Conservation (phyloP, 1,284 basidiomycete species). For the Sporisorium graminicola region DNA sequence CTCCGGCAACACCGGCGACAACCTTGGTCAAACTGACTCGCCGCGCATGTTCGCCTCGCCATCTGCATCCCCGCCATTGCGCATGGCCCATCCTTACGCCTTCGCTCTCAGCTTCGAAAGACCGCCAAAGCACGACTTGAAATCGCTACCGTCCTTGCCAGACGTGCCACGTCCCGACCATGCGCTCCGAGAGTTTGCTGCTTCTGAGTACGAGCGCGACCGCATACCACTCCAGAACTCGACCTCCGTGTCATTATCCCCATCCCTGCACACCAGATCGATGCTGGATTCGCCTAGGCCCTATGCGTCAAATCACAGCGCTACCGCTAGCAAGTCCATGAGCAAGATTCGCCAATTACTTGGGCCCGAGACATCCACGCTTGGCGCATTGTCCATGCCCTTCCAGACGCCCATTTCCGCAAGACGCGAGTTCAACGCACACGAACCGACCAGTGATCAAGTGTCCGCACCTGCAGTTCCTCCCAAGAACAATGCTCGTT, state of each 20-base stretch:
- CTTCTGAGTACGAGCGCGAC: background rate
- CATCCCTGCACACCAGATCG: background rate
- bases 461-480: constrained; percentile 15
- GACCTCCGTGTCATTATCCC: constrained; percentile 6
- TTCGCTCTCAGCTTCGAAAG: constrained; percentile 8
- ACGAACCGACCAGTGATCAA: background rate
- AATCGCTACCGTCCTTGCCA: background rate
- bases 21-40: constrained; percentile 6
- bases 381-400: constrained; percentile 3
- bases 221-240: constrained; percentile 14
- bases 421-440: background rate
- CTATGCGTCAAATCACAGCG: constrained; percentile 1
- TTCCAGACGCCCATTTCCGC: background rate
- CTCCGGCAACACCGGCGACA: constrained; percentile 23
- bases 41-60: constrained; percentile 16
- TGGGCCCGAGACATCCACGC: constrained; percentile 17
- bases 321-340: constrained; percentile 23
- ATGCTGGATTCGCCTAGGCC: background rate
- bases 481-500: constrained; percentile 13
- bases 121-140: constrained; percentile 4
- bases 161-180: background rate
- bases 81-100: constrained; percentile 33
- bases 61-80: constrained; percentile 14
- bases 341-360: constrained; percentile 43
- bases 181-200: background rate